phyloP scores from a whole-genome alignment of 257 asterid species.

The Solanum chilense region DNA sequence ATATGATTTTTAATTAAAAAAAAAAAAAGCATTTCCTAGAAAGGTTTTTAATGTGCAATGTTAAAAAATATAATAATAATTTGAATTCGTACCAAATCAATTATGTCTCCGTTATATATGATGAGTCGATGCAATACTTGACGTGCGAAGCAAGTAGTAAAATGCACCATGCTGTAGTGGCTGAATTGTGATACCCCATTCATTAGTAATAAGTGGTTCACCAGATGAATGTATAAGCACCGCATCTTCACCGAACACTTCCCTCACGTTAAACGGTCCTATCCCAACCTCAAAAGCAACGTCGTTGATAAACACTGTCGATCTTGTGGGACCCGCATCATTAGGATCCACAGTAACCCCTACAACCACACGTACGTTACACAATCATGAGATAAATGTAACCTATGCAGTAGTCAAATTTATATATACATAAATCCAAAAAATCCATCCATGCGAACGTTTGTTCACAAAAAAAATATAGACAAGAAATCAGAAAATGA shows the following conservation, averaged over 20 bases:
- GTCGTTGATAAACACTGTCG: slow-evolving; percentile 80
- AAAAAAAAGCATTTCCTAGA: not conserved
- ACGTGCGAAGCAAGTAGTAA: slow-evolving; percentile 65
- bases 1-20: not conserved
- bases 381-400: slow-evolving; percentile 13
- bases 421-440: not conserved
- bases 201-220: slow-evolving; percentile 65
- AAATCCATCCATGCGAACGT: slow-evolving; percentile 53
- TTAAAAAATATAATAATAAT: not conserved
- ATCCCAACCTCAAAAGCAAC: slow-evolving; percentile 72
- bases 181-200: slow-evolving; percentile 65
- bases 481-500: slow-evolving; percentile 11
- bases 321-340: slow-evolving; percentile 20
- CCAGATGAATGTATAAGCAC: slow-evolving; percentile 69
- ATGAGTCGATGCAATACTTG: slow-evolving; percentile 11
- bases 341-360: slow-evolving; percentile 15
- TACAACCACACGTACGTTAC: slow-evolving; percentile 25
- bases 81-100: slow-evolving; percentile 30
- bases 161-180: slow-evolving; percentile 79
- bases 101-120: slow-evolving; percentile 1
- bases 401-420: slow-evolving; percentile 19
- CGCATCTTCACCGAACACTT: slow-evolving; percentile 79
- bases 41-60: not conserved
- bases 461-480: not conserved
- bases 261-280: slow-evolving; percentile 62